Evolutionary conservation across 108 stramenopile genomes (phyloP).

Genomic region (Cyclotella distinguenda): DNA sequence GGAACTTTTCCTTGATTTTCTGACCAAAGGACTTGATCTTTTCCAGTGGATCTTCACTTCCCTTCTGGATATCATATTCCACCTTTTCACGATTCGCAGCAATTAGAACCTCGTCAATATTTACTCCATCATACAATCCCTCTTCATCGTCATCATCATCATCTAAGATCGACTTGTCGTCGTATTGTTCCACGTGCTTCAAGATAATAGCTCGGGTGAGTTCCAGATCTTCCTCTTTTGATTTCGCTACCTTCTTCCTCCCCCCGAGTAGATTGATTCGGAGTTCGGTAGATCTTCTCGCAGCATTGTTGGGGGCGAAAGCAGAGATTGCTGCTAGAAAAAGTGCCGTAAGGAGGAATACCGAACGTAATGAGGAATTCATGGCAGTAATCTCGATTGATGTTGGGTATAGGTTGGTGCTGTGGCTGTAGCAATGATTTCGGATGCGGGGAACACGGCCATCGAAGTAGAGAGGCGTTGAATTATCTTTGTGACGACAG

Average conservation of each 20-base stretch:
- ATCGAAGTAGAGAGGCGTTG: too few species aligned
- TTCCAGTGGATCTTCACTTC: conserved; percentile 5
- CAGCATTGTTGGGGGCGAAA: background rate
- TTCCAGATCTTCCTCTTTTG: conserved; percentile 65
- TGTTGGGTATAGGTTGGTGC: too few species aligned
- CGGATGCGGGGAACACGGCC: too few species aligned
- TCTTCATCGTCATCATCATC: conserved; percentile 33
- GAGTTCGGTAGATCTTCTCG: background rate
- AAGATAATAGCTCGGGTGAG: conserved; percentile 64
- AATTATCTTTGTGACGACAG: too few species aligned
- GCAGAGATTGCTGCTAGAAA: background rate
- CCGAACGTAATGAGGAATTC: background rate
- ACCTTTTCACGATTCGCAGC: too few species aligned
- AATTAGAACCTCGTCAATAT: too few species aligned
- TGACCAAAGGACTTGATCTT: conserved; percentile 33
- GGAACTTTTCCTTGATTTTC: conserved; percentile 31
- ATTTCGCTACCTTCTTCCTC: conserved; percentile 27
- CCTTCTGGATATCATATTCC: too few species aligned
- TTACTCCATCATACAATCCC: too few species aligned
- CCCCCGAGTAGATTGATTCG: conserved; percentile 6
- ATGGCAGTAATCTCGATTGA: background rate
- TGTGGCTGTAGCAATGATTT: too few species aligned
- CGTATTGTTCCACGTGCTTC: conserved; percentile 25
- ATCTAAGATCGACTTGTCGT: conserved; percentile 1
- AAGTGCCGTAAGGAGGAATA: background rate